Evolutionary conservation across 139 green algal species (phyloP), one percentile per base, ranked within the genome.

Genomic region (Microglena sp.): DNA sequence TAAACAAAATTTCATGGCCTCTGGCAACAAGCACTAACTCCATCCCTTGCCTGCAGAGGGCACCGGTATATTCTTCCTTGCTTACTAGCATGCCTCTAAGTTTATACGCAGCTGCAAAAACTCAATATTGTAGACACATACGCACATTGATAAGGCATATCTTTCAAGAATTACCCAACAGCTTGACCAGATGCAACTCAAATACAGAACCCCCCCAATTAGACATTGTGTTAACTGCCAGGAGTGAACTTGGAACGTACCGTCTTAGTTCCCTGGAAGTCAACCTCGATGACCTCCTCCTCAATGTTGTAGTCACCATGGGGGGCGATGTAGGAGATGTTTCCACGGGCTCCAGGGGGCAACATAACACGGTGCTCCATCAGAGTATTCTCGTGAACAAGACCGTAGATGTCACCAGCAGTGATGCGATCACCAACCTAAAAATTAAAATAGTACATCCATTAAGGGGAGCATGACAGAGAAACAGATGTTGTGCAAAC

Each of bases 271-370:
- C 91, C 92, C 45, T 89, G 77, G 84, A 99, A 99, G 72, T 99
- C 94, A 26, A 99, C 72, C 78, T 99, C 94, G 40, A 99, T 92
- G 27, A 99, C 85, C 68, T 93, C 88, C 65, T 96, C 90, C 0
- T 86, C 66, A 15, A 96, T 75, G 45, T 70, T 89, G 86, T 99
- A 99, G 27, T 94, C 63, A 18, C 93, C 93, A 4, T 82, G 45
- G 6, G 89, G 89, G 0, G 94, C 94, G 18, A 98, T 84, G 76
- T 93, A 98, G 43, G 82, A 90, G 50, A 99, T 75, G 28, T 78
- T 91, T 26, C 94, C 94, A 21, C 83, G 77, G 0, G 91, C 89
- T 7, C 71, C 77, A 5, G 94, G 91, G 0, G 93, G 94, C 64
- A 96, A 72, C 89, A 96, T 94, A 11, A 98, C 71, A 45, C 71